Evolutionary conservation across 1,139 yeast species (phyloP), one percentile per base, ranked within the genome.

Genomic region (Yamadazyma triangularis): DNA sequence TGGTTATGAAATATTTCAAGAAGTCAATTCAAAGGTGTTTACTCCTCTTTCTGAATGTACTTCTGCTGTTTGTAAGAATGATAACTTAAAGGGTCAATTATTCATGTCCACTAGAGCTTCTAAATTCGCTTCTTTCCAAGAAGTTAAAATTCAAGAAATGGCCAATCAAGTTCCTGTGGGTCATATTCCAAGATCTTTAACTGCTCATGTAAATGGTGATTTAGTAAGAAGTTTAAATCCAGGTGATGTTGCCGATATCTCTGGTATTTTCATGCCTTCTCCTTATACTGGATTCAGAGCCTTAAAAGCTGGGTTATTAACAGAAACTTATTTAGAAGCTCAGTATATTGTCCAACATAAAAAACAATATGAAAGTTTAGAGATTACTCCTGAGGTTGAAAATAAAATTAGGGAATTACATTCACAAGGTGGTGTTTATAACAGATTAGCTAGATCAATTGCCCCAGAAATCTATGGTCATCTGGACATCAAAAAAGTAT

Each of bases 391-490:
- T 0, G 82, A 71, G 24, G 70, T 77, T 9, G 75, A 75, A 40
- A 62, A 56, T 3, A 72, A 73, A 40, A 78, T 91, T 34, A 61
- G 66, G 27, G 62, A 59, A 14, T 63, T 89, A 30, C 41, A 44
- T 27, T 46, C 58, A 1, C 68, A 73, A 27, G 93, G 93, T 18
- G 79, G 81, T 39, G 76, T 83, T 23, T 93, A 91, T 60, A 80
- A 82, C 32, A 74, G 82, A 40, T 66, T 93, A 39, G 88, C 98
- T 13, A 70, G 72, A 48, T 86, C 96, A 0, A 91, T 93, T 57
- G 98, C 99, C 0, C 99, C 99, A 0, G 98, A 93, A 64, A 93
- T 93, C 52, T 93, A 72, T 48, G 98, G 98, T 24, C 95, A 91
- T 51, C 68, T 78, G 28, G 98, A 93, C 58, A 88, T 93, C 39